Conservation (phyloP, 345 rosid genomes). For the Gossypium mustelinum region DNA sequence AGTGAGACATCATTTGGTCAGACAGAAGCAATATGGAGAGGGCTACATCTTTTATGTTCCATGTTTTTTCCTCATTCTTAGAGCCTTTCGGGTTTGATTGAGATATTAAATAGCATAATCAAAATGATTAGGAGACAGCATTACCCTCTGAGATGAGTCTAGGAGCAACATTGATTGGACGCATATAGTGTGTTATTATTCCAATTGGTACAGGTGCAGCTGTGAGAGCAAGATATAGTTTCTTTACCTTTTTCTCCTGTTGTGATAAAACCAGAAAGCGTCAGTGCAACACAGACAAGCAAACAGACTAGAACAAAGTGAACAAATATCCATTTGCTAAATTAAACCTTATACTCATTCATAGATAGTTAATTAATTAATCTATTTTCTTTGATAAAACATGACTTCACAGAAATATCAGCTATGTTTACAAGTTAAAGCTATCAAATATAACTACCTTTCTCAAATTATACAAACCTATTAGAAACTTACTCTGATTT, state of each 20-base stretch:
- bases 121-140: slow-evolving; percentile 1
- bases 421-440: neutral
- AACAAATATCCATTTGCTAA: neutral
- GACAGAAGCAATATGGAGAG: neutral
- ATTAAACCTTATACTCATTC: neutral
- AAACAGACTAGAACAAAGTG: slow-evolving; percentile 1
- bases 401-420: neutral
- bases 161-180: slow-evolving; percentile 79
- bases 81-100: neutral
- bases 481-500: slow-evolving; percentile 55
- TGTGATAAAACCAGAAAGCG: neutral
- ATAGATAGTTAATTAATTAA: neutral
- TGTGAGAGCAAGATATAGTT: slow-evolving; percentile 84
- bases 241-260: slow-evolving; percentile 79
- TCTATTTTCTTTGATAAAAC: neutral
- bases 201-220: slow-evolving; percentile 74
- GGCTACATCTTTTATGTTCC: slow-evolving; percentile 1
- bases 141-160: slow-evolving; percentile 81
- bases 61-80: neutral
- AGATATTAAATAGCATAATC: slow-evolving; percentile 2
- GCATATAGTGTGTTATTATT: slow-evolving; percentile 82
- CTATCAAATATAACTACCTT: neutral
- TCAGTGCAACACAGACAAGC: neutral
- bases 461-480: neutral
- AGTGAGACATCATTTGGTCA: neutral